Percentiles rank a stretch among this genome's conserved stretches.
These are phyloP conservation scores for Fusarium sp. DNA, from an alignment of 2,329 filamentous ascomycete genomes.

Conservation along the genomic window DNA sequence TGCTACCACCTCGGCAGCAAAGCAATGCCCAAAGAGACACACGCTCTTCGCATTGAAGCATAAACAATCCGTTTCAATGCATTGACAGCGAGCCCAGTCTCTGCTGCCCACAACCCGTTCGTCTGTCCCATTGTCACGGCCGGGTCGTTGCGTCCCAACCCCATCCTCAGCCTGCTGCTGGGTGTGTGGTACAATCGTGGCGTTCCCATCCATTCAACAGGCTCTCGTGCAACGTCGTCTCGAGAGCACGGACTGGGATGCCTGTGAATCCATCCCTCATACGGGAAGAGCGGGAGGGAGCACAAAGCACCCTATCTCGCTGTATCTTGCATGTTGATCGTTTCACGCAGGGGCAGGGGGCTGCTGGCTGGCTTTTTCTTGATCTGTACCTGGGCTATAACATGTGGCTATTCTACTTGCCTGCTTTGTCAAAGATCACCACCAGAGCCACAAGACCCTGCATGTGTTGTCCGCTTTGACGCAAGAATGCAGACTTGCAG, in stretches of 20 bases:
- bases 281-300: slow-evolving; percentile 5
- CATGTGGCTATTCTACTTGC: slow-evolving; percentile 22
- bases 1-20: background rate
- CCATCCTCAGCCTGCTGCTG: background rate
- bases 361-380: background rate
- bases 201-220: slow-evolving; percentile 4
- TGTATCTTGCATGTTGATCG: slow-evolving; percentile 37
- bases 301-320: slow-evolving; percentile 19
- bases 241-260: too few relatives aligned
- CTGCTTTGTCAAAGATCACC: slow-evolving; percentile 10
- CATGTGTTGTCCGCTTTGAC: background rate
- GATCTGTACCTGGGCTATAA: slow-evolving; percentile 15
- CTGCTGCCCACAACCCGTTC: background rate
- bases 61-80: slow-evolving; percentile 17
- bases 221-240: background rate
- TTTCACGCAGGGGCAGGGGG: slow-evolving; percentile 18
- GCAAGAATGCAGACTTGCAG: background rate
- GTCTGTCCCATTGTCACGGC: slow-evolving; percentile 12
- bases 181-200: slow-evolving; percentile 23
- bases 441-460: slow-evolving; percentile 14
- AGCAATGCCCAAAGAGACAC: background rate
- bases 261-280: slow-evolving; percentile 17
- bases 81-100: background rate
- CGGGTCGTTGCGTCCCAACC: slow-evolving; percentile 11
- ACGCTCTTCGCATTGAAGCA: background rate